Evolutionary conservation across 2,329 filamentous ascomycete species (phyloP), one percentile per base, ranked within the genome.

Genomic region (Pseudogymnoascus sp.): DNA sequence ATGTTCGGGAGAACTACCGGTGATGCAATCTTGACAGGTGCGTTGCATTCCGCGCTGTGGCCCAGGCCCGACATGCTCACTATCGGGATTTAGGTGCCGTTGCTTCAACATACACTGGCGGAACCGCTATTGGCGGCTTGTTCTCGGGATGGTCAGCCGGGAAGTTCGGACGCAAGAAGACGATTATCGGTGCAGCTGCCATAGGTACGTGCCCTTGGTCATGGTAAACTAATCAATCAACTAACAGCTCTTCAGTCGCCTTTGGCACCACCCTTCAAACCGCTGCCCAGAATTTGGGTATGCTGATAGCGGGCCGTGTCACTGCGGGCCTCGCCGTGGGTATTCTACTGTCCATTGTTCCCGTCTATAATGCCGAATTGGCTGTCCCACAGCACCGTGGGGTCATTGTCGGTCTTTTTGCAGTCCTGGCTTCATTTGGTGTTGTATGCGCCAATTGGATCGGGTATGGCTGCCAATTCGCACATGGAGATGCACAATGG

Each of bases 371-470:
- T n/a, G 72, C 71, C 16, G 72, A 72, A 1, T 69, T 73, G 40
- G 70, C 70, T 5, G 62, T 75, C n/a, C 68, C 71, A n/a, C 60
- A 68, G 18, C 63, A 68, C 23, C 67, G 71, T 37, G 71, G 68
- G 21, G 63, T 69, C 41, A 71, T 72, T 18, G 68, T 70, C n/a
- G 71, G 70, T 11, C 62, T 75, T 6, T 72, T 75, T 58, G 75
- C 72, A 0, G 65, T 75, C 38, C 70, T 74, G 61, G 74, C 74
- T 25, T 69, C 73, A 0, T 62, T 75, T 5, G 77, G 77, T 4
- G 77, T 74, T 63, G 70, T 74, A 49, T 40, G 70, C 9, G 74
- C 76, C 0, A 74, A 73, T 58, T 78, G 76, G 75, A 72, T 78
- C 49, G 76, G 76, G 2, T 77, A 75, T 62, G 72, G 70, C 2